These are phyloP conservation scores for Hypoxylon sp. DNA, from an alignment of 2,329 filamentous ascomycete species.

Conservation along the genomic window DNA sequence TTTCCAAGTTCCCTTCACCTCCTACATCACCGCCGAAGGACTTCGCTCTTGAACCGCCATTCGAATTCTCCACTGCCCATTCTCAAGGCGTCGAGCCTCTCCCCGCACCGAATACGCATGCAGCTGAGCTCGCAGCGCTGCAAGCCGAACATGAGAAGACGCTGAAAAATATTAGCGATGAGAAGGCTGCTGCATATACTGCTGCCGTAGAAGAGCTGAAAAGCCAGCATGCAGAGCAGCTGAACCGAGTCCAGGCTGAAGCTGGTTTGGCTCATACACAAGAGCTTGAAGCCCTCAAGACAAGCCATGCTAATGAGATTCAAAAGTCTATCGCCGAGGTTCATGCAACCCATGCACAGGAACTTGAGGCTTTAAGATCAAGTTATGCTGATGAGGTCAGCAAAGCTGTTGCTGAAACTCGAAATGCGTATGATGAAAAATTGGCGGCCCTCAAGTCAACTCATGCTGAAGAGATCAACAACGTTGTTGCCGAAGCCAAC, in stretches of 20 bases:
- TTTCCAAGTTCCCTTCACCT: slow-evolving; percentile 68
- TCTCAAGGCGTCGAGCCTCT: slow-evolving; percentile 58
- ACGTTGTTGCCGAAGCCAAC: slow-evolving; percentile 30
- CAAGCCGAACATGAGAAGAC: slow-evolving; percentile 47
- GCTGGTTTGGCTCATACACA: slow-evolving; percentile 38
- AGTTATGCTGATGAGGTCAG: slow-evolving; percentile 45
- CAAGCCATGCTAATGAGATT: slow-evolving; percentile 35
- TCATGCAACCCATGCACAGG: slow-evolving; percentile 19
- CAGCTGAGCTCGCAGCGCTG: slow-evolving; percentile 55
- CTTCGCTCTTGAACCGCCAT: slow-evolving; percentile 52
- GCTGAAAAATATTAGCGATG: slow-evolving; percentile 44
- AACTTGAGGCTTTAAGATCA: slow-evolving; percentile 39
- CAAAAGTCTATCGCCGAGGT: slow-evolving; percentile 19
- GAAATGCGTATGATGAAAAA: slow-evolving; percentile 42
- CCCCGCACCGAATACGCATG: slow-evolving; percentile 44
- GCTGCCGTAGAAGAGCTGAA: slow-evolving; percentile 45
- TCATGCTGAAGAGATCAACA: slow-evolving; percentile 36
- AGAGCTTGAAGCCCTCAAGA: slow-evolving; percentile 44
- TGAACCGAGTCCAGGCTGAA: slow-evolving; percentile 32
- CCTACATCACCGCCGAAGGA: slow-evolving; percentile 58
- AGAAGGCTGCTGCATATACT: slow-evolving; percentile 46
- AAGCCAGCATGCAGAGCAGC: slow-evolving; percentile 45
- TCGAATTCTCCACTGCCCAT: slow-evolving; percentile 62
- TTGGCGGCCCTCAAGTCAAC: slow-evolving; percentile 43
- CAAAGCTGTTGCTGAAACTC: slow-evolving; percentile 40